A percentile compares a stretch with the other conserved stretches of the same genome.
Evolutionary conservation across 805 yeast species (phyloP).

Genomic region (Candida namnaoensis): DNA sequence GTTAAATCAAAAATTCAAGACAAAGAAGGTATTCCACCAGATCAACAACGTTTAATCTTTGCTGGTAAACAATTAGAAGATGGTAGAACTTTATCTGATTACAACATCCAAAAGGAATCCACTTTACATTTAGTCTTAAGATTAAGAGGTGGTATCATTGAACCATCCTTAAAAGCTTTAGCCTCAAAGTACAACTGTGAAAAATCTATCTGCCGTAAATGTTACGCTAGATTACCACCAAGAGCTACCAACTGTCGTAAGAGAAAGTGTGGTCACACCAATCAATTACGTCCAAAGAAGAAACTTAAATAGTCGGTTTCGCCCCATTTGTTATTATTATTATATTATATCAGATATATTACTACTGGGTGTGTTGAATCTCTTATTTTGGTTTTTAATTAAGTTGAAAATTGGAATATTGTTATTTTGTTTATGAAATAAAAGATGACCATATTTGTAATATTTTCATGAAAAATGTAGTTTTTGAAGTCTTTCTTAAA

Average conservation of each 20-base stretch:
- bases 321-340: slow-evolving; percentile 6
- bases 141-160: slow-evolving; percentile 99
- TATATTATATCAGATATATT: background rate
- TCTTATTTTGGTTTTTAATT: too few species aligned
- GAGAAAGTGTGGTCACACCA: slow-evolving; percentile 99
- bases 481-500: too few species aligned
- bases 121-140: slow-evolving; percentile 93
- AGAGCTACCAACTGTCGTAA: slow-evolving; percentile 99
- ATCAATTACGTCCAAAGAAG: slow-evolving; percentile 99
- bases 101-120: slow-evolving; percentile 99
- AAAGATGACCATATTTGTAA: background rate
- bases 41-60: slow-evolving; percentile 98
- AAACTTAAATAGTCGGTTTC: slow-evolving; percentile 79
- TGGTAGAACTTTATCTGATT: slow-evolving; percentile 97
- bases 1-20: slow-evolving; percentile 98
- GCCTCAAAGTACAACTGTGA: slow-evolving; percentile 99
- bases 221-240: slow-evolving; percentile 99
- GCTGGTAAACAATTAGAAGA: slow-evolving; percentile 99
- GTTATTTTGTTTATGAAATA: background rate
- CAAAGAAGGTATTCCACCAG: slow-evolving; percentile 99
- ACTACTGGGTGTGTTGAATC: background rate
- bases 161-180: slow-evolving; percentile 97
- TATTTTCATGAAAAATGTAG: too few species aligned
- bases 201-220: slow-evolving; percentile 97
- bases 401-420: too few species aligned